Percentiles rank a stretch among this genome's conserved stretches.
Conservation (phyloP, 805 yeast species). For the Lipomyces starkeyi region DNA sequence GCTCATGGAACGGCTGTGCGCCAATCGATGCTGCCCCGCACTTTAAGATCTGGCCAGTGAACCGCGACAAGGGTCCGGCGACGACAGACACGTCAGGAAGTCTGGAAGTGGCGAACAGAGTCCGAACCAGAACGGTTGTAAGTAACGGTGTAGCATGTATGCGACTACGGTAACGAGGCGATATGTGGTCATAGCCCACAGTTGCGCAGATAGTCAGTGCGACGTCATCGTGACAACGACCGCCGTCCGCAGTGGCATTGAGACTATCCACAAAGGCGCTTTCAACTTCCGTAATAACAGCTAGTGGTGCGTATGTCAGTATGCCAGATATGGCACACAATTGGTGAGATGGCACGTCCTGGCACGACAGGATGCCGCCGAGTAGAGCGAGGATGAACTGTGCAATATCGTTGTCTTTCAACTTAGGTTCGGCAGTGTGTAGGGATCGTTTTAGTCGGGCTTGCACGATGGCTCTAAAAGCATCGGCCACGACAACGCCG, state of each 20-base stretch:
- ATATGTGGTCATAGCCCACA: conserved; percentile 6
- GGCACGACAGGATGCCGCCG: conserved; percentile 18
- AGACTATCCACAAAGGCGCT: conserved; percentile 15
- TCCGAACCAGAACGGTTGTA: neutral
- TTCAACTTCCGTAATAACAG: conserved; percentile 12
- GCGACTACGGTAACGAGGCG: neutral
- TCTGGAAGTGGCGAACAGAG: conserved; percentile 13
- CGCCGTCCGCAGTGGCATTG: conserved; percentile 4
- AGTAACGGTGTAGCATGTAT: conserved; percentile 12
- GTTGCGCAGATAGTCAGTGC: conserved; percentile 16
- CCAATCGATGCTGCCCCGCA: neutral
- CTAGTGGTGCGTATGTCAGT: conserved; percentile 11
- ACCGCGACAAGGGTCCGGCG: conserved; percentile 23
- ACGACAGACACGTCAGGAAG: conserved; percentile 6
- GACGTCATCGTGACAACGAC: conserved; percentile 2
- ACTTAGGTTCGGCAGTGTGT: neutral
- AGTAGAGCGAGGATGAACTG: conserved; percentile 17
- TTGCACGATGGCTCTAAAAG: conserved; percentile 20
- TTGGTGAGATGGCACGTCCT: conserved; percentile 1
- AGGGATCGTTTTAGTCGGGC: conserved; percentile 3
- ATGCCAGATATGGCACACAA: conserved; percentile 26
- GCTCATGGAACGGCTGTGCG: neutral
- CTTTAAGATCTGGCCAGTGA: conserved; percentile 14
- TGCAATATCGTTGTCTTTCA: conserved; percentile 3
- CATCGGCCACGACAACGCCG: conserved; percentile 18